Evolutionary conservation across 108 stramenopile species (phyloP).

Genomic region (Cyclotella kingstonii): DNA sequence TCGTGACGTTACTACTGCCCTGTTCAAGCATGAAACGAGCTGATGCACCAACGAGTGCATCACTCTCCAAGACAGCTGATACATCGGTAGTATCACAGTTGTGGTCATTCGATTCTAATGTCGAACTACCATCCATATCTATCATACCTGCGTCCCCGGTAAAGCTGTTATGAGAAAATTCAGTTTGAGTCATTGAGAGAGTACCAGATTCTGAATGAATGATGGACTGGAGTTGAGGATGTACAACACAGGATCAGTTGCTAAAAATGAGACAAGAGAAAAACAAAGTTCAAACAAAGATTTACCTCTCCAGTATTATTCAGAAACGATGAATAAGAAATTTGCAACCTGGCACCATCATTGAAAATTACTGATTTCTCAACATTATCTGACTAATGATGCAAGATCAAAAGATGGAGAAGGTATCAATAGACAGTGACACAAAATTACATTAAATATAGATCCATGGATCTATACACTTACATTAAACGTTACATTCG

Average conservation of each 20-base stretch:
- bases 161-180: slow-evolving; percentile 22
- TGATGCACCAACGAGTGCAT: not conserved
- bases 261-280: not conserved
- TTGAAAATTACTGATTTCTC: slow-evolving; percentile 29
- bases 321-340: slow-evolving; percentile 3
- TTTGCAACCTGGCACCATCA: slow-evolving; percentile 28
- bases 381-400: slow-evolving; percentile 1
- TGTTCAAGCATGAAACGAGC: not conserved
- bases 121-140: slow-evolving; percentile 18
- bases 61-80: not conserved
- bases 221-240: slow-evolving; percentile 4
- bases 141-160: slow-evolving; percentile 12
- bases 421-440: not conserved
- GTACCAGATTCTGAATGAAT: slow-evolving; percentile 22
- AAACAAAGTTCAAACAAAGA: not conserved
- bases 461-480: not conserved
- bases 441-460: not conserved
- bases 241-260: not conserved
- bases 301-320: slow-evolving; percentile 30
- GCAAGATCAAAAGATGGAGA: not conserved
- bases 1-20: not conserved
- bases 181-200: slow-evolving; percentile 20
- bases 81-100: slow-evolving; percentile 18
- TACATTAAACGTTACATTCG: slow-evolving; percentile 15
- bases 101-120: slow-evolving; percentile 10